Conservation (phyloP, 1,284 basidiomycete genomes). For the Leccinum colubrinum region DNA sequence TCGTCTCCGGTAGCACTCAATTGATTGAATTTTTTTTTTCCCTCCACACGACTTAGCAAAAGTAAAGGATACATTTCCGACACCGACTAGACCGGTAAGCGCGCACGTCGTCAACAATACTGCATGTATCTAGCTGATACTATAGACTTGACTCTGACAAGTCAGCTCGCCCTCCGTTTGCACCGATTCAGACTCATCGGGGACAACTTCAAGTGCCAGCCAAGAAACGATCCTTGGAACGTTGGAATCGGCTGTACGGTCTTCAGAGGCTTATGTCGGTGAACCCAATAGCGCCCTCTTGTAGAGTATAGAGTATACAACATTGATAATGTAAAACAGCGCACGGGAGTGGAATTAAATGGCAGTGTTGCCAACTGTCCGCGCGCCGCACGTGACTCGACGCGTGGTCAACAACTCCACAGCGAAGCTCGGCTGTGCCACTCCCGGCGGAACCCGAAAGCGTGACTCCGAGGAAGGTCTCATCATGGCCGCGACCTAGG, state of each 20-base stretch:
- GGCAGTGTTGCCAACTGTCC: background rate
- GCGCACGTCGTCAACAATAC: too few relatives aligned
- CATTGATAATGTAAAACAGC: too few relatives aligned
- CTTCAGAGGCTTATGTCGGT: conserved; percentile 20
- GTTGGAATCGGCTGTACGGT: conserved; percentile 6
- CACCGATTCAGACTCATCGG: conserved; percentile 3
- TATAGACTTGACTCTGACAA: conserved; percentile 4
- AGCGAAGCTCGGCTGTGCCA: too few relatives aligned
- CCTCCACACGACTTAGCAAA: conserved; percentile 42
- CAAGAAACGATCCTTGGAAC: conserved; percentile 20
- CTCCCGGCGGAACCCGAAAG: too few relatives aligned
- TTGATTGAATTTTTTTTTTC: background rate
- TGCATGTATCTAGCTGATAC: background rate
- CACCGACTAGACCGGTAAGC: conserved; percentile 38
- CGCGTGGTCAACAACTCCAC: background rate
- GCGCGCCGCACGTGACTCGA: conserved; percentile 6
- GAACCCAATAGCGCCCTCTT: conserved; percentile 14
- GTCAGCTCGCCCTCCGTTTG: conserved; percentile 17
- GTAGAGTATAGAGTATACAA: background rate
- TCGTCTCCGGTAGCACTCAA: background rate
- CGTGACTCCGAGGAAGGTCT: too few relatives aligned
- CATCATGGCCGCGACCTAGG: too few relatives aligned
- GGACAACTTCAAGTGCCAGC: conserved; percentile 9
- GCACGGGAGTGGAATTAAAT: background rate
- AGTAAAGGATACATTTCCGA: conserved; percentile 78